Conservation (phyloP, 805 yeast genomes). For the Candida koratica region DNA sequence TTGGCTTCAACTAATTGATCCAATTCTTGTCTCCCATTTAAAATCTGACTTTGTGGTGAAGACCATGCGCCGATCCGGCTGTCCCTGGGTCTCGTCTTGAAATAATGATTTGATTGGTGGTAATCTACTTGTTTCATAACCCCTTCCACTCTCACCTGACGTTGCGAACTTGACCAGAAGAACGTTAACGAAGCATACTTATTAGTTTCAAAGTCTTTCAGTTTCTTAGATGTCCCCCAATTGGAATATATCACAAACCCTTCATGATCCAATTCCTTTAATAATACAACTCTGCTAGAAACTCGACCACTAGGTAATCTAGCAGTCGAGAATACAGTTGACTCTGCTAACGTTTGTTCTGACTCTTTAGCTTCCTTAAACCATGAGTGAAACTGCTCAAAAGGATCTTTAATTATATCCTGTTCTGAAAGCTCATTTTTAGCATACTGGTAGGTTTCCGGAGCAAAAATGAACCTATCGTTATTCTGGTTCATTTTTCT, state of each 20-base stretch:
- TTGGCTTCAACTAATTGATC: conserved; percentile 47
- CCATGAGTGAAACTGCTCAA: conserved; percentile 80
- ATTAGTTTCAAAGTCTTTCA: conserved; percentile 64
- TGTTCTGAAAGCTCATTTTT: conserved; percentile 55
- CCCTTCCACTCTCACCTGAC: conserved; percentile 94
- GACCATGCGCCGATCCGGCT: conserved; percentile 97
- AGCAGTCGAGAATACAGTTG: conserved; percentile 85
- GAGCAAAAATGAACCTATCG: conserved; percentile 57
- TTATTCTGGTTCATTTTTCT: conserved; percentile 12
- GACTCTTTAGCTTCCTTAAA: conserved; percentile 71
- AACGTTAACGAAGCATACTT: conserved; percentile 80
- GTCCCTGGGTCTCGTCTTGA: conserved; percentile 84
- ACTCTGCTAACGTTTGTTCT: conserved; percentile 62
- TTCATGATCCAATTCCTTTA: conserved; percentile 81
- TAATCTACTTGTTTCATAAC: conserved; percentile 64
- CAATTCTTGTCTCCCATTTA: conserved; percentile 58
- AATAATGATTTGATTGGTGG: conserved; percentile 75
- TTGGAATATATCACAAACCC: conserved; percentile 90
- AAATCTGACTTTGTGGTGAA: conserved; percentile 73
- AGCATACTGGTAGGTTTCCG: conserved; percentile 83
- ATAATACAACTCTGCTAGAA: conserved; percentile 75
- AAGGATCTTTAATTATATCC: conserved; percentile 58
- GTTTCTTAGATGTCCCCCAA: conserved; percentile 85
- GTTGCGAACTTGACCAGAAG: conserved; percentile 87
- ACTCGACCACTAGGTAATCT: conserved; percentile 86